Conservation (phyloP, 2,329 filamentous ascomycete genomes). For the Phyllosticta citriasiana region DNA sequence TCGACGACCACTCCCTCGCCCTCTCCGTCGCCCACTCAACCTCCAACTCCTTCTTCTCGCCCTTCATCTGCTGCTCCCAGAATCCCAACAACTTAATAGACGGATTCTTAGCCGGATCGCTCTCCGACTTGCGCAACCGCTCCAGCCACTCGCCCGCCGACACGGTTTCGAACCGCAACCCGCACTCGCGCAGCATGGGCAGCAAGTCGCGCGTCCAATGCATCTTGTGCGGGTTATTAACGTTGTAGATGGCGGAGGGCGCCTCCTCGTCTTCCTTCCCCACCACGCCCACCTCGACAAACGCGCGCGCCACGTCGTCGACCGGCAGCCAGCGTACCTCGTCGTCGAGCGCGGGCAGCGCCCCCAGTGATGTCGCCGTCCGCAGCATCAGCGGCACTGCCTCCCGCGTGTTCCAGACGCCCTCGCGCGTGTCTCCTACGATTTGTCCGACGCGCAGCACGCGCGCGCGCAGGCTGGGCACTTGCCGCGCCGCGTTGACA, state of each 20-base stretch:
- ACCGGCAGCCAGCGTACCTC: constrained; percentile 34
- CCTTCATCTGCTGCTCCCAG: constrained; percentile 17
- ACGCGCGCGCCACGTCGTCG: constrained; percentile 30
- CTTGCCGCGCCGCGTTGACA: constrained; percentile 13
- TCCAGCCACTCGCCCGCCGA: constrained; percentile 20
- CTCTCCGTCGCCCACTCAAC: constrained; percentile 2
- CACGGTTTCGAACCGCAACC: constrained; percentile 20
- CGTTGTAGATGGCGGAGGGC: constrained; percentile 34
- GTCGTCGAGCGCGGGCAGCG: constrained; percentile 36
- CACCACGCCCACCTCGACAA: constrained; percentile 16
- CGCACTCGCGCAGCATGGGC: constrained; percentile 37
- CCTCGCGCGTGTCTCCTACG: constrained; percentile 36
- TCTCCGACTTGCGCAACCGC: constrained; percentile 15
- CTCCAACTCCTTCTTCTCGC: not conserved
- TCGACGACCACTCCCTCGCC: constrained; percentile 1
- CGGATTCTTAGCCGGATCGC: constrained; percentile 18
- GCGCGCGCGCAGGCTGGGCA: constrained; percentile 15
- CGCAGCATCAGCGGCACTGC: constrained; percentile 42
- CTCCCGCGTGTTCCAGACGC: constrained; percentile 42
- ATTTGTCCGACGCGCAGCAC: constrained; percentile 39
- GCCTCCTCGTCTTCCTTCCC: not conserved
- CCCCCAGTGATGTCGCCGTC: constrained; percentile 36
- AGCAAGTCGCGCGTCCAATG: constrained; percentile 46
- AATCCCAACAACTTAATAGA: constrained; percentile 21
- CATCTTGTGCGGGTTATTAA: constrained; percentile 42